A percentile compares a stretch with the other conserved stretches of the same genome.
Conservation (phyloP, 179 eudicot species). For the Vitellaria paradoxa region DNA sequence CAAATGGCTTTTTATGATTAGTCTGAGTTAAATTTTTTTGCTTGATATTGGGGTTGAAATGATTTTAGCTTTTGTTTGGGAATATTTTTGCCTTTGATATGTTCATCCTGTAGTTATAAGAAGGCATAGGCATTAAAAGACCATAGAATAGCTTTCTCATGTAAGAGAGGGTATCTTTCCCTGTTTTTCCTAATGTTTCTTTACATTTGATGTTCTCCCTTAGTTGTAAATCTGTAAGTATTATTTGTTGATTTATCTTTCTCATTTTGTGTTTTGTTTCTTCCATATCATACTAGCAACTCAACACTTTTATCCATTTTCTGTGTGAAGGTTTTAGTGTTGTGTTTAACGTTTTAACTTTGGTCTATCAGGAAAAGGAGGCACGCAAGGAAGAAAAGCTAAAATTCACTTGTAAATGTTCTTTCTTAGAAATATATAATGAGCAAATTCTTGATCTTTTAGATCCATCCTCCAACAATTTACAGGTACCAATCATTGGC, state of each 20-base stretch:
- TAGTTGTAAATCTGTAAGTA: background rate
- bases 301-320: background rate
- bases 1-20: background rate
- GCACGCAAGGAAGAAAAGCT: constrained; percentile 89
- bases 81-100: background rate
- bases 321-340: background rate
- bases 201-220: background rate
- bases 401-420: constrained; percentile 86
- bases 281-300: background rate
- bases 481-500: constrained; percentile 50
- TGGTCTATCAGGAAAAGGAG: constrained; percentile 75
- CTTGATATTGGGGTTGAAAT: background rate
- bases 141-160: background rate
- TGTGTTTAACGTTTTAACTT: constrained; percentile 10
- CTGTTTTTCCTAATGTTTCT: background rate
- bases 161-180: background rate
- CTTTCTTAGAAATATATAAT: constrained; percentile 94
- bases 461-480: constrained; percentile 77
- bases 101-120: background rate
- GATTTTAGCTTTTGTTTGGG: background rate
- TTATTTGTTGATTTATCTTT: background rate
- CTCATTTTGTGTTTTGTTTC: background rate
- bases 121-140: background rate
- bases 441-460: constrained; percentile 95
- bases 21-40: background rate